A percentile compares a stretch with the other conserved stretches of the same genome.
Conservation (phyloP, 2,329 filamentous ascomycete species). For the Cyphellophora europaea region DNA sequence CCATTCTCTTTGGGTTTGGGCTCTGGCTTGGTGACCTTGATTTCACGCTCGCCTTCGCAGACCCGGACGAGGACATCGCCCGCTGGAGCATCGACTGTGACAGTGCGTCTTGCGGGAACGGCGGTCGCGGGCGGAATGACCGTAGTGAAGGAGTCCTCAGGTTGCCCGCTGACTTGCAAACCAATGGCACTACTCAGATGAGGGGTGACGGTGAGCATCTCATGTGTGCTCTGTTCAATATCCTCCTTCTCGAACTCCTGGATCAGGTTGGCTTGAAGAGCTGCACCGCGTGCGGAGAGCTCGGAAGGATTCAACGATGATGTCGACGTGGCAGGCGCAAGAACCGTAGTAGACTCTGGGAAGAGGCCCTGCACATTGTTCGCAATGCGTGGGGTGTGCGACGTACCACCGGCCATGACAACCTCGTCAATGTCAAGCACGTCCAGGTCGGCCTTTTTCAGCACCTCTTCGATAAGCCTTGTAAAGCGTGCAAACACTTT, state of each 20-base stretch:
- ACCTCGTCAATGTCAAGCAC: constrained; percentile 91
- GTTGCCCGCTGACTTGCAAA: constrained; percentile 35
- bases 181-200: constrained; percentile 85
- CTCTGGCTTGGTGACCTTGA: constrained; percentile 86
- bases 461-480: constrained; percentile 69
- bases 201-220: constrained; percentile 86
- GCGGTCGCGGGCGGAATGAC: constrained; percentile 81
- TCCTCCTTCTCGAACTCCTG: constrained; percentile 89
- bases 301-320: constrained; percentile 88
- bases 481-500: constrained; percentile 86
- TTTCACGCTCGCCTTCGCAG: constrained; percentile 79
- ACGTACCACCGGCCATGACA: constrained; percentile 82
- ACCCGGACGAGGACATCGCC: constrained; percentile 84
- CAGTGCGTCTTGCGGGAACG: constrained; percentile 75
- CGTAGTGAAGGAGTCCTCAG: constrained; percentile 57
- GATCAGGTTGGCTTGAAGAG: constrained; percentile 89
- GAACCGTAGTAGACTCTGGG: constrained; percentile 65
- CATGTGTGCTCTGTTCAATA: constrained; percentile 92
- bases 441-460: constrained; percentile 89
- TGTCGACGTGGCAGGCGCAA: constrained; percentile 70
- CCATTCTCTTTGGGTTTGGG: constrained; percentile 53
- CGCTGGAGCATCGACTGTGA: constrained; percentile 66
- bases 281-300: constrained; percentile 77
- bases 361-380: constrained; percentile 71
- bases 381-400: constrained; percentile 90